Base-by-base conservation (phyloP, 1,139 yeast genomes). In the Pichia sp. region DNA sequence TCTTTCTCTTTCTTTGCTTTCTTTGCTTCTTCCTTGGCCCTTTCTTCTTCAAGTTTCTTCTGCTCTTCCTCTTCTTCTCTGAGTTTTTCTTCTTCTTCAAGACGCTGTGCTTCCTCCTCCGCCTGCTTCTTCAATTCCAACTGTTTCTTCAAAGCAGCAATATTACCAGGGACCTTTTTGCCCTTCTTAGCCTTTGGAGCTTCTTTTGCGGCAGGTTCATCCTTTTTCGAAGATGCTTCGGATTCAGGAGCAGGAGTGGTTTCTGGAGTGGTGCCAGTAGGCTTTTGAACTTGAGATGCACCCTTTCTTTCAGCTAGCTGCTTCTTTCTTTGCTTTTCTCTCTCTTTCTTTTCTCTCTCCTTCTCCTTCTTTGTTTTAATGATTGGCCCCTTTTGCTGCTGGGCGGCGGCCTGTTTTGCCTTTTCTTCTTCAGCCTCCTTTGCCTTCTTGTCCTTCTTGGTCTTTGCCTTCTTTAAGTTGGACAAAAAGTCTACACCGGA, bases 261-360 rank as follows among this genome's bases (percentile, higher is more conserved):
- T n/a, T 36, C 41, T 13, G 41, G 41, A 36, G 41, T 36, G 41
- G 13, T 36, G n/a, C 41, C 16, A n/a, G 41, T 36, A n/a, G 41
- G n/a, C 19, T 53, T 48, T 16, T 77, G 76, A 57, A 78, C 80
- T 66, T 80, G 79, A 67, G 82, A 81, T 54, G 87, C 88, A 67
- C 90, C 92, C 81, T 90, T 92, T 73, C 83, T 86, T 55, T 86
- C 87, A 43, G 97, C 96, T 60, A 83, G 82, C 64, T 90, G 96
- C 75, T 90, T 90, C 87, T 93, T 93, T 73, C 84, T 81, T 65
- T 87, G 90, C 78, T 93, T 95, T 72, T 93, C 99, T 61, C 88
- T 88, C 75, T 93, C 99, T 73, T 95, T 95, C 87, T 92, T 93
- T 71, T 93, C 95, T 73, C 83, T 87, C 74, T 93, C 99, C 78